A percentile compares a stretch with the other conserved stretches of the same genome.
Evolutionary conservation across 257 asterid genomes (phyloP).

Genomic region (Penstemon davidsonii): DNA sequence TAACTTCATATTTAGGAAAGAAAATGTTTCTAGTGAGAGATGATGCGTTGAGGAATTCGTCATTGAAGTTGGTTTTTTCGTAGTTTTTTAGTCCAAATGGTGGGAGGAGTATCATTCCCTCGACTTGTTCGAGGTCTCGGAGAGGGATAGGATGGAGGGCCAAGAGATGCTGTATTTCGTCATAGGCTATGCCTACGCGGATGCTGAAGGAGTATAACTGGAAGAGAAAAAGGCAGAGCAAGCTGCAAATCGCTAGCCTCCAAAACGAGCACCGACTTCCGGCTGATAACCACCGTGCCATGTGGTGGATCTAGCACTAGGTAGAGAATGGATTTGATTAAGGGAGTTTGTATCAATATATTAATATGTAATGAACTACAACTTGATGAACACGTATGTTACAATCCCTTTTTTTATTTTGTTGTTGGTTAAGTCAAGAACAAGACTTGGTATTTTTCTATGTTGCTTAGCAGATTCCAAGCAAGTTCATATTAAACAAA

Average conservation of each 20-base stretch:
- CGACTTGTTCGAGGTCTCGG: conserved; percentile 38
- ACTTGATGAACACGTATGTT: not conserved
- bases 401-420: too few species aligned
- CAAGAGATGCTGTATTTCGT: conserved; percentile 16
- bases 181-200: conserved; percentile 14
- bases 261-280: conserved; percentile 38
- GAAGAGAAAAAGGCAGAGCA: conserved; percentile 30
- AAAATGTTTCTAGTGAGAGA: conserved; percentile 38
- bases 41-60: conserved; percentile 38
- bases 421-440: not conserved
- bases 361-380: not conserved
- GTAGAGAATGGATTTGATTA: not conserved
- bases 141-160: conserved; percentile 33
- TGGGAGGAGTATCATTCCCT: conserved; percentile 34
- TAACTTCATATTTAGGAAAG: conserved; percentile 46
- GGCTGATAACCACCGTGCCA: conserved; percentile 35
- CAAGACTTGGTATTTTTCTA: not conserved
- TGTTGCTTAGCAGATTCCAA: conserved; percentile 17
- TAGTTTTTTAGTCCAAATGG: conserved; percentile 38
- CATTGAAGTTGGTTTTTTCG: conserved; percentile 29
- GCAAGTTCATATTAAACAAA: not conserved
- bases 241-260: conserved; percentile 30
- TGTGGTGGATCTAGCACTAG: conserved; percentile 20
- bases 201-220: conserved; percentile 31
- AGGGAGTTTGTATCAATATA: not conserved